Evolutionary conservation across 73 alveolate genomes (phyloP), one percentile per base, ranked within the genome.

Genomic region (Breviolum minutum): DNA sequence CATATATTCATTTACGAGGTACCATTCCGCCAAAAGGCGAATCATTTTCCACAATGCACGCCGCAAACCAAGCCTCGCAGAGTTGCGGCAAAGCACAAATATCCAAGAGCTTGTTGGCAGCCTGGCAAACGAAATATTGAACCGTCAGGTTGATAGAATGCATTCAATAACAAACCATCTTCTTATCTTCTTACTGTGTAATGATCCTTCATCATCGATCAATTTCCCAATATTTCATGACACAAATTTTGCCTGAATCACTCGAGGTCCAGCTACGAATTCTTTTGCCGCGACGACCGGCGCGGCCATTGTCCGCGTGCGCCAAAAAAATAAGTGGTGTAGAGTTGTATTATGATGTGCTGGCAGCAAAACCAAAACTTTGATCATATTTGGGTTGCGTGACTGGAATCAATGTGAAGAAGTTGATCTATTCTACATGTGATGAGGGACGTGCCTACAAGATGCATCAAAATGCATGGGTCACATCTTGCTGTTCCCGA

Each of bases 201-300:
- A 4, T 17, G 54, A 48, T 19, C 6, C 30, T 54, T 17, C 12
- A 19, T 26, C 24, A 26, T 1, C 30, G 54, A 81, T 81, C 71
- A 48, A 7, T 40, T 40, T 30, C 1, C 54, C 30, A 29, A 14
- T 5, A 71, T 27, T 77, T 77, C n/a, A 77, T 13, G 24, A 12
- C 64, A 10, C n/a, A 22, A 29, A 16, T 0, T 40, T 60, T 7
- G 97, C 97, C 97, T 90, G 97, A 48, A 73, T 40, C 24, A 90
- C 97, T 14, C 87, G 97, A 12, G 97, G 97, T 40, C 97, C 97
- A 13, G 88, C 40, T 16, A 73, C 64, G 97, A 90, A 90, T 71
- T 90, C 97, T 48, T 90, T 90, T 10, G 97, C 97, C 26, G 97
- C 97, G 4, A 73, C 64, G 20, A 79, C 88, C 2, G 97, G 79